Evolutionary conservation across 441 rosid genomes (phyloP).

Genomic region (Mallotus repandus): DNA sequence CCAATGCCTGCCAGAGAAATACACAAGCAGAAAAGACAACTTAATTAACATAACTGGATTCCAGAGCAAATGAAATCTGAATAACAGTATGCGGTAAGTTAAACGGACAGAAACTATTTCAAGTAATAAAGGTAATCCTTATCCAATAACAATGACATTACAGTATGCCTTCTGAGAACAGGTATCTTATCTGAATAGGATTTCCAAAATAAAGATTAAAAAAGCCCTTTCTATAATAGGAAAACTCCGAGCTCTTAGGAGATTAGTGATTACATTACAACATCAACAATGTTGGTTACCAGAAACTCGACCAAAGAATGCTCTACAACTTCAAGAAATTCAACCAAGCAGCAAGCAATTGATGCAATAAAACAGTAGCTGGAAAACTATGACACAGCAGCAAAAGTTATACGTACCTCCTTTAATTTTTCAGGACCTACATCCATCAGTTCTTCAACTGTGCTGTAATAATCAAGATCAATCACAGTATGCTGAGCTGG

Average conservation of each 20-base stretch:
- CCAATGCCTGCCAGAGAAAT: constrained; percentile 59
- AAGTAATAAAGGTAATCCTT: not conserved
- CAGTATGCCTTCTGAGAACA: too few relatives aligned
- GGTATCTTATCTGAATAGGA: too few relatives aligned
- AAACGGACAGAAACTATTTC: not conserved
- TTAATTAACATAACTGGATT: not conserved
- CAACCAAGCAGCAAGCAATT: constrained; percentile 7
- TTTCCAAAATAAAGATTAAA: too few relatives aligned
- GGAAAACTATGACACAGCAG: not conserved
- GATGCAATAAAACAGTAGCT: constrained; percentile 5
- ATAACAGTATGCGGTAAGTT: not conserved
- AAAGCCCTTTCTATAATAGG: too few relatives aligned
- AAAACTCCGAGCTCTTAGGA: too few relatives aligned
- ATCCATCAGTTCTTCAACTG: constrained; percentile 84
- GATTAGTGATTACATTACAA: too few relatives aligned
- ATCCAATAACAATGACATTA: not conserved
- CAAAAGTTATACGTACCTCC: constrained; percentile 48
- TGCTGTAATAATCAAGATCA: constrained; percentile 89
- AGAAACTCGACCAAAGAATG: constrained; percentile 2
- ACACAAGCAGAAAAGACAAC: not conserved
- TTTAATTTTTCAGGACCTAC: constrained; percentile 92
- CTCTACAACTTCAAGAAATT: not conserved
- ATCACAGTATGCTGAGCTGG: constrained; percentile 43
- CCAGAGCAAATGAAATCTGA: not conserved
- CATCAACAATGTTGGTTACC: not conserved